Evolutionary conservation across 1,284 basidiomycete species (phyloP).

Genomic region (Tilletia caries): DNA sequence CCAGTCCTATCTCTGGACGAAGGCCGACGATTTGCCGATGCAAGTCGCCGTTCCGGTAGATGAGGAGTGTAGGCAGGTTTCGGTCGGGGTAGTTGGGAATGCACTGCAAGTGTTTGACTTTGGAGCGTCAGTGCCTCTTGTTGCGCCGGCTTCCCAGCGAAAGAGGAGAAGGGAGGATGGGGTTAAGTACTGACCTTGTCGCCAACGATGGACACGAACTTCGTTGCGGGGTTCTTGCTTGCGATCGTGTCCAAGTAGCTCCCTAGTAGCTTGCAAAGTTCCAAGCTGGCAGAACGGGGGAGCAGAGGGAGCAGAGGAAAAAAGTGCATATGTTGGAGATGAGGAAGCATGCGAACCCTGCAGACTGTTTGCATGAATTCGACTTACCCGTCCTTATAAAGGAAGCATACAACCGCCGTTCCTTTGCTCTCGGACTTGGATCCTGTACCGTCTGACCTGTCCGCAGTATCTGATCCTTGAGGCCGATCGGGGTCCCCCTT

Average conservation of each 20-base stretch:
- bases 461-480: neutral
- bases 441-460: neutral
- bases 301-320: no score
- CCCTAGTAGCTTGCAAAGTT: conserved; percentile 68
- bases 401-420: conserved; percentile 79
- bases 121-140: neutral
- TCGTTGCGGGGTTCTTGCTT: conserved; percentile 77
- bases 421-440: conserved; percentile 57
- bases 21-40: conserved; percentile 74
- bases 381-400: conserved; percentile 81
- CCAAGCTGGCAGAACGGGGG: conserved; percentile 36
- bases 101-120: conserved; percentile 60
- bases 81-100: conserved; percentile 91
- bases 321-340: neutral
- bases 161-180: neutral
- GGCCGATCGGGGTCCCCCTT: conserved; percentile 61
- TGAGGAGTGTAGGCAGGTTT: conserved; percentile 83
- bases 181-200: conserved; percentile 60
- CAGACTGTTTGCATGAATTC: no score
- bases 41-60: conserved; percentile 88
- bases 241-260: conserved; percentile 73
- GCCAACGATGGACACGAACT: conserved; percentile 93
- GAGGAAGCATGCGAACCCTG: neutral
- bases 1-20: conserved; percentile 63
- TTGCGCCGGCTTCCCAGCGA: neutral